phyloP scores from a whole-genome alignment of 2,329 filamentous ascomycete species.

The Cercospora sojina region DNA sequence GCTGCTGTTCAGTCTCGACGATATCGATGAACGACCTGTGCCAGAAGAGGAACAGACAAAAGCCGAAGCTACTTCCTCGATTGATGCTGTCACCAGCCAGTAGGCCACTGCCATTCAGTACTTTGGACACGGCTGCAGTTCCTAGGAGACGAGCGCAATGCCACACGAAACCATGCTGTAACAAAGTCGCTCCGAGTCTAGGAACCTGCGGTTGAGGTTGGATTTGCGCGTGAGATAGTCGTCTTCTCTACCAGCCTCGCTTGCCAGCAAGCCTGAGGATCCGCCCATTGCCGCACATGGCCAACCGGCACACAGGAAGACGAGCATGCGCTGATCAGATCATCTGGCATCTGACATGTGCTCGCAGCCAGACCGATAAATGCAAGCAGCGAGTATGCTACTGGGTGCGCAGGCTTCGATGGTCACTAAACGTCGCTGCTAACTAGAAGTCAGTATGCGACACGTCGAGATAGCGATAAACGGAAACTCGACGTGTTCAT shows the following conservation, averaged over 20 bases:
- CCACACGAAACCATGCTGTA: background rate
- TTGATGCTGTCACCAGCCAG: conserved; percentile 4
- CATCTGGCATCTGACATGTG: background rate
- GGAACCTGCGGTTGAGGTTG: background rate
- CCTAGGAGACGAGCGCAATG: background rate
- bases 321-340: background rate
- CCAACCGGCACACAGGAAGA: background rate
- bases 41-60: conserved; percentile 18
- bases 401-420: too few relatives aligned
- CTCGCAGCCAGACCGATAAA: background rate
- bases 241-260: background rate
- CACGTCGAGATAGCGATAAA: too few relatives aligned
- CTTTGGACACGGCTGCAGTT: background rate
- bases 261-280: background rate
- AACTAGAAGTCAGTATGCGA: too few relatives aligned
- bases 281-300: background rate
- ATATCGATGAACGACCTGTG: conserved; percentile 55
- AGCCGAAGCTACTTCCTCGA: conserved; percentile 11
- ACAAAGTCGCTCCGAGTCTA: background rate
- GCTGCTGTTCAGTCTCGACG: conserved; percentile 81
- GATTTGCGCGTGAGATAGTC: background rate
- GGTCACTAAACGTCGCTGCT: too few relatives aligned
- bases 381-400: too few relatives aligned
- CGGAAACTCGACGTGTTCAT: too few relatives aligned
- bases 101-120: background rate